Percentiles rank a stretch among this genome's conserved stretches.
phyloP scores from a whole-genome alignment of 129 eudicot genomes.

The Arctium lappa region DNA sequence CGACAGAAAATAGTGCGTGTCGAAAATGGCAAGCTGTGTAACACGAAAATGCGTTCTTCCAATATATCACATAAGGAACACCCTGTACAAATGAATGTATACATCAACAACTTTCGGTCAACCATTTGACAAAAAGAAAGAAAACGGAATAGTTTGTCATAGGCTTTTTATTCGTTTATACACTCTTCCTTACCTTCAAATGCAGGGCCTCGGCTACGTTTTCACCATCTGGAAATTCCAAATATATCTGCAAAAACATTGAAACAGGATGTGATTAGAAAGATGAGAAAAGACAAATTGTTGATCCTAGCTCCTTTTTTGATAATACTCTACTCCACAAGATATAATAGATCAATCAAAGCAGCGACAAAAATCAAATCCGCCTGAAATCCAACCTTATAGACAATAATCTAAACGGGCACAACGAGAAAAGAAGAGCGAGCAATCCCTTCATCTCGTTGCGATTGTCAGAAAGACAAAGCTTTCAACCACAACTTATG shows the following conservation, averaged over 20 bases:
- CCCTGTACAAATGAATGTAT: slow-evolving; percentile 54
- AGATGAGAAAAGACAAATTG: not conserved
- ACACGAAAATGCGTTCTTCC: slow-evolving; percentile 67
- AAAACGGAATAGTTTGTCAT: not conserved
- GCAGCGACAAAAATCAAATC: not conserved
- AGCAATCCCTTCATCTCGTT: not conserved
- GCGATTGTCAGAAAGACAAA: not conserved
- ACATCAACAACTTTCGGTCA: not conserved
- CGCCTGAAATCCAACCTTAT: not conserved
- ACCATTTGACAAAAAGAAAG: not conserved
- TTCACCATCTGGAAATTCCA: slow-evolving; percentile 83
- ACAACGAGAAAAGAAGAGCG: not conserved
- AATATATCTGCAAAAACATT: slow-evolving; percentile 60
- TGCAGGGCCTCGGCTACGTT: slow-evolving; percentile 73
- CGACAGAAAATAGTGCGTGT: slow-evolving; percentile 77
- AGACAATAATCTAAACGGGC: not conserved
- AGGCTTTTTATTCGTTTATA: not conserved
- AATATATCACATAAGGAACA: slow-evolving; percentile 82
- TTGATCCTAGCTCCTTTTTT: not conserved
- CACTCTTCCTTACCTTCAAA: slow-evolving; percentile 46
- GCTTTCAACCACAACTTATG: not conserved
- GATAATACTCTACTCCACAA: not conserved
- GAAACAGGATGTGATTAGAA: slow-evolving; percentile 13
- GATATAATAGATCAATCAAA: not conserved
- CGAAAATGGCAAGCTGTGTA: slow-evolving; percentile 86